Conservation (phyloP, 352 stramenopile species). For the Blastocystis sp. region DNA sequence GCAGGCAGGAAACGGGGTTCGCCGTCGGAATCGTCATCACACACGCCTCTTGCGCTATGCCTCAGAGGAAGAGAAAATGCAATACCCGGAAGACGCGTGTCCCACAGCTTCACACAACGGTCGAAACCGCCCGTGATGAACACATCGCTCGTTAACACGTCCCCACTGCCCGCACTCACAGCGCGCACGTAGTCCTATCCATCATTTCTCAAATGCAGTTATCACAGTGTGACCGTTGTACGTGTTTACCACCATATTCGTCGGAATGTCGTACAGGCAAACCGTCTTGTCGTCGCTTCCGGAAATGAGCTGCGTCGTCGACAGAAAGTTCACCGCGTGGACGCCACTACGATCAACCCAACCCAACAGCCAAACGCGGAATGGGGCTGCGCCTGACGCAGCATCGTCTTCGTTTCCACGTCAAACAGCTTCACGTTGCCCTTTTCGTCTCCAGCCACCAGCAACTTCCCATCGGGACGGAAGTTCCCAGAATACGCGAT, state of each 20-base stretch:
- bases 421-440: slow-evolving; percentile 73
- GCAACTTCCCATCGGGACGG: slow-evolving; percentile 57
- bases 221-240: slow-evolving; percentile 59
- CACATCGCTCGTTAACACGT: not conserved
- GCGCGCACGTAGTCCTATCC: slow-evolving; percentile 64
- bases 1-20: slow-evolving; percentile 16
- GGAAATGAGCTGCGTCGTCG: slow-evolving; percentile 60
- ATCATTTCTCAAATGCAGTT: not conserved
- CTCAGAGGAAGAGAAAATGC: not conserved
- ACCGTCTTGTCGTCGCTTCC: slow-evolving; percentile 66
- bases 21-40: slow-evolving; percentile 35
- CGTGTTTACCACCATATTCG: slow-evolving; percentile 63
- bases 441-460: slow-evolving; percentile 69
- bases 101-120: slow-evolving; percentile 71
- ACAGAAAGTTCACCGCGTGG: slow-evolving; percentile 55
- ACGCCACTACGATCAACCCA: not conserved
- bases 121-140: slow-evolving; percentile 71
- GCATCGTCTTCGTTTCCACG: slow-evolving; percentile 71
- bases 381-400: slow-evolving; percentile 53
- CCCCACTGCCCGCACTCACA: not conserved
- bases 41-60: not conserved
- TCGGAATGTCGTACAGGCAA: slow-evolving; percentile 71
- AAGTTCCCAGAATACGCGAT: slow-evolving; percentile 73
- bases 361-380: not conserved
- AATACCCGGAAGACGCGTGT: slow-evolving; percentile 30